These are phyloP conservation scores for Fusarium tricinctum DNA, from an alignment of 2,329 filamentous ascomycete genomes.

Conservation along the genomic window DNA sequence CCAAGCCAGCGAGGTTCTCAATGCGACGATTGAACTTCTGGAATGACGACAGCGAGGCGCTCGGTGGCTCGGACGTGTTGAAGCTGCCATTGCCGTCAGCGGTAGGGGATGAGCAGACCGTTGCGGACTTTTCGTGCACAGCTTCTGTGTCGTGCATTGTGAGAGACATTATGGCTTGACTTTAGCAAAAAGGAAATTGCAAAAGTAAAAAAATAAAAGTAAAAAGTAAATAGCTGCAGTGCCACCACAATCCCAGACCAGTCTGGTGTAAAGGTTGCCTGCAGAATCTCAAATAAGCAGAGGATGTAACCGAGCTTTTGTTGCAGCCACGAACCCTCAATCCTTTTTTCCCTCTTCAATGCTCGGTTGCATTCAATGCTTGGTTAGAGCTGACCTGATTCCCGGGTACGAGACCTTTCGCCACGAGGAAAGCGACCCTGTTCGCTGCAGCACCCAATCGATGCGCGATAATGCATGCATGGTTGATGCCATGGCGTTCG, in stretches of 20 bases:
- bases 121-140: slow-evolving; percentile 33
- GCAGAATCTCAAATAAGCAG: not conserved
- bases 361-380: not conserved
- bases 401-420: not conserved
- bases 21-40: slow-evolving; percentile 40
- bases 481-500: not conserved
- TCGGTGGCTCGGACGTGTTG: slow-evolving; percentile 9
- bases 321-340: not conserved
- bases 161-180: slow-evolving; percentile 2
- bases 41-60: slow-evolving; percentile 17
- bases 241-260: slow-evolving; percentile 12
- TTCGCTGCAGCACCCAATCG: not conserved
- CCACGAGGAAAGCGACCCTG: not conserved
- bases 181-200: slow-evolving; percentile 11
- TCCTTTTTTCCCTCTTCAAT: not conserved
- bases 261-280: slow-evolving; percentile 11
- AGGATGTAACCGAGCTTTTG: not conserved
- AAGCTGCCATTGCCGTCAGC: slow-evolving; percentile 19
- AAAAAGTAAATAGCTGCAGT: slow-evolving; percentile 4
- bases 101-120: slow-evolving; percentile 24
- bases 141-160: slow-evolving; percentile 30
- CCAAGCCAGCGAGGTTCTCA: slow-evolving; percentile 54
- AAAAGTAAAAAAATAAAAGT: not conserved
- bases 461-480: slow-evolving; percentile 4
- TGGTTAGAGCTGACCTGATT: not conserved